These are phyloP conservation scores for Candida pseudoglaebosa DNA, from an alignment of 805 yeast genomes.

Conservation along the genomic window DNA sequence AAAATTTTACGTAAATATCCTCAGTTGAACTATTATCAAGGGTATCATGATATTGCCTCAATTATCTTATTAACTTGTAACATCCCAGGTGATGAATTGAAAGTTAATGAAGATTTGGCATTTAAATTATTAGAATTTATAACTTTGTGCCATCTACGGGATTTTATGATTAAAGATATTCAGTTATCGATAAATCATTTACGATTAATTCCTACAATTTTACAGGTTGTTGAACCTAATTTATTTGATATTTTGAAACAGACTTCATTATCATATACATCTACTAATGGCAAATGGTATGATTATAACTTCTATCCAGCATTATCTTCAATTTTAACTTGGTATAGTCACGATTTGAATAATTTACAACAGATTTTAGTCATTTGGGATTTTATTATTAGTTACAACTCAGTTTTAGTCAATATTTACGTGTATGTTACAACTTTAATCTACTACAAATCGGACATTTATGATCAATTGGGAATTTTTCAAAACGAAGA, in stretches of 20 bases:
- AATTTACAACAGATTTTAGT: constrained; percentile 46
- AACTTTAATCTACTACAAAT: constrained; percentile 44
- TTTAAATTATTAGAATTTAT: constrained; percentile 50
- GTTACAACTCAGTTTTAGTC: constrained; percentile 50
- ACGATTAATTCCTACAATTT: constrained; percentile 58
- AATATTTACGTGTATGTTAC: constrained; percentile 62
- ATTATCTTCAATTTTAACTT: constrained; percentile 71
- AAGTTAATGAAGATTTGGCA: constrained; percentile 25
- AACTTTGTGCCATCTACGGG: constrained; percentile 65
- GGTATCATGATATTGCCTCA: constrained; percentile 83
- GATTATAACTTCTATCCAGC: constrained; percentile 52
- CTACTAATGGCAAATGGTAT: constrained; percentile 23
- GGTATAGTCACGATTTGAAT: constrained; percentile 69
- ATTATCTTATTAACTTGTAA: constrained; percentile 54
- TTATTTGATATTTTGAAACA: constrained; percentile 42
- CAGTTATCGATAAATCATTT: constrained; percentile 65
- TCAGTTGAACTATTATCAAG: constrained; percentile 76
- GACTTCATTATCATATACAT: constrained; percentile 20
- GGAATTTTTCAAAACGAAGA: constrained; percentile 6
- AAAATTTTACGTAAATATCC: constrained; percentile 60
- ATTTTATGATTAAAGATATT: constrained; percentile 75
- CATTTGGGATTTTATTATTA: constrained; percentile 68
- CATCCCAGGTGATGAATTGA: constrained; percentile 10
- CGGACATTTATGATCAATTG: constrained; percentile 33
- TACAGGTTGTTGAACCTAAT: constrained; percentile 45